phyloP scores from a whole-genome alignment of 345 rosid genomes.

The Tarenaya hassleriana region DNA sequence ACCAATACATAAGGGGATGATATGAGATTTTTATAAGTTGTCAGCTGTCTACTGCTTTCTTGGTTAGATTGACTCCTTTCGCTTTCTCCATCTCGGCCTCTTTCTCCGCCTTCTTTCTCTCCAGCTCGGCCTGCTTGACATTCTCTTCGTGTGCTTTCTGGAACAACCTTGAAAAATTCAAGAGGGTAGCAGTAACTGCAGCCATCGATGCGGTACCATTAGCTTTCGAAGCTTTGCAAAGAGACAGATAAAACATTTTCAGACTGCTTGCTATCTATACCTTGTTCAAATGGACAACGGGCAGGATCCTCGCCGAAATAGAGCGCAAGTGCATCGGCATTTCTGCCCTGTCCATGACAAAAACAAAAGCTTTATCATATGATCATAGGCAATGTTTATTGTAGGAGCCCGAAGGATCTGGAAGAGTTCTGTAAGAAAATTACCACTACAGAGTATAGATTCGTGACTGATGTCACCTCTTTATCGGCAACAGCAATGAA shows the following conservation, averaged over 20 bases:
- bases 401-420: conserved; percentile 4
- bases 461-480: conserved; percentile 75
- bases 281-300: conserved; percentile 98
- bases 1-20: no score
- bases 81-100: conserved; percentile 75
- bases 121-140: conserved; percentile 71
- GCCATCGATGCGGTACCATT: neutral
- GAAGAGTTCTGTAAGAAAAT: conserved; percentile 26
- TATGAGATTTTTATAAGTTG: no score
- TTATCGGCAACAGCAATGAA: conserved; percentile 70
- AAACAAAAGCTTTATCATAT: neutral
- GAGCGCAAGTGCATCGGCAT: conserved; percentile 89
- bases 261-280: no score
- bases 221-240: conserved; percentile 2
- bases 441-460: conserved; percentile 85
- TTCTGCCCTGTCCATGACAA: conserved; percentile 65
- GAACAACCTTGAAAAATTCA: conserved; percentile 72
- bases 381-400: conserved; percentile 9
- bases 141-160: conserved; percentile 78
- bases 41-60: no score
- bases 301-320: conserved; percentile 98
- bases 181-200: conserved; percentile 84
- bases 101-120: conserved; percentile 84
- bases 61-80: no score
- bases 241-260: conserved; percentile 1